These are phyloP conservation scores for Chrysoporthe deuterocubensis DNA, from an alignment of 2,329 filamentous ascomycete species.

Conservation along the genomic window DNA sequence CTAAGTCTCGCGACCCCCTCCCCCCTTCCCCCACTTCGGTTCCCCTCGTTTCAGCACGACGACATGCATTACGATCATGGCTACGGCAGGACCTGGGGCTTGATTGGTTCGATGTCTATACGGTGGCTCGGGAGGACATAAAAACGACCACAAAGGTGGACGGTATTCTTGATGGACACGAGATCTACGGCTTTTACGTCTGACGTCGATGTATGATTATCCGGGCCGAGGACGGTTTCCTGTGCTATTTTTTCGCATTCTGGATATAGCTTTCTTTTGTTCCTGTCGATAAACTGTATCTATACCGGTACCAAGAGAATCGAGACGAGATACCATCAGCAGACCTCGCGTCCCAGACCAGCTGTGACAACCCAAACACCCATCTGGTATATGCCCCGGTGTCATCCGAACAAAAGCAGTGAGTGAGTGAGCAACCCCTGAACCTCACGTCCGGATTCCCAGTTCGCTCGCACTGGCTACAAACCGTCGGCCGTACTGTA, in stretches of 20 bases:
- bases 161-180: not conserved
- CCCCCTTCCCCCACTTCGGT: not conserved
- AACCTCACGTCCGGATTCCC: not conserved
- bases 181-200: slow-evolving; percentile 8
- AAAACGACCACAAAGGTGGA: slow-evolving; percentile 8
- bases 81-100: slow-evolving; percentile 9
- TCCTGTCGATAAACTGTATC: slow-evolving; percentile 15
- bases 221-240: not conserved
- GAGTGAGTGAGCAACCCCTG: not conserved
- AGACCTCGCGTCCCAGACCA: not conserved
- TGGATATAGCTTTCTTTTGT: slow-evolving; percentile 12
- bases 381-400: no score
- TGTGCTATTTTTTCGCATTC: not conserved
- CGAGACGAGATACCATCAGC: not conserved
- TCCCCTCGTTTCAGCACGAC: not conserved
- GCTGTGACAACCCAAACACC: not conserved
- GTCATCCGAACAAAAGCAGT: no score
- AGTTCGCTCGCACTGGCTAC: slow-evolving; percentile 5
- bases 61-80: not conserved
- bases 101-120: not conserved
- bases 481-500: not conserved
- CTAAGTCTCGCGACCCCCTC: slow-evolving; percentile 41
- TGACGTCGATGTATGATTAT: slow-evolving; percentile 17
- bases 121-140: slow-evolving; percentile 2
- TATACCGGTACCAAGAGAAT: not conserved